A percentile compares a stretch with the other conserved stretches of the same genome.
Evolutionary conservation across 2,329 filamentous ascomycete species (phyloP).

Genomic region (Lachnellula occidentalis): DNA sequence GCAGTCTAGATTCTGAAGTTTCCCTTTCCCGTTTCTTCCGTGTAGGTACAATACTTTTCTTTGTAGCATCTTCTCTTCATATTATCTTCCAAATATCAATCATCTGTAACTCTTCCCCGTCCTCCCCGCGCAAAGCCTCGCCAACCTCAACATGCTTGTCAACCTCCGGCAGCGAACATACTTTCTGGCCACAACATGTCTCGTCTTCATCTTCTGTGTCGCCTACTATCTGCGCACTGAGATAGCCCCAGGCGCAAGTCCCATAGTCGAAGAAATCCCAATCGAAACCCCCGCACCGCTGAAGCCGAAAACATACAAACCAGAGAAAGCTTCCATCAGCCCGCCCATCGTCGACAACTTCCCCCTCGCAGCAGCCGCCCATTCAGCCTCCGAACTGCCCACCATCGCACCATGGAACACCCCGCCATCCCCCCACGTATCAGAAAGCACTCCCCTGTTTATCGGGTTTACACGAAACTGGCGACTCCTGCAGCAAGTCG

Average conservation of each 20-base stretch:
- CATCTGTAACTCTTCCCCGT: too few species aligned
- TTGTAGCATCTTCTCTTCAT: too few species aligned
- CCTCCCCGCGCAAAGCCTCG: too few species aligned
- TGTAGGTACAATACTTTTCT: too few species aligned
- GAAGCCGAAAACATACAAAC: conserved; percentile 7
- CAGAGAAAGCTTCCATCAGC: not conserved
- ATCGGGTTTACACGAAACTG: conserved; percentile 56
- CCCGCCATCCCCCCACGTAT: conserved; percentile 35
- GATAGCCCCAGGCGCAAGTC: not conserved
- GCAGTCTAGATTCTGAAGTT: too few species aligned
- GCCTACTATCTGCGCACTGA: too few species aligned
- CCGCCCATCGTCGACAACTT: conserved; percentile 23
- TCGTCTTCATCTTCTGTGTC: too few species aligned
- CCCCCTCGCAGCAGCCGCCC: conserved; percentile 17
- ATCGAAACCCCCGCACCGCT: not conserved
- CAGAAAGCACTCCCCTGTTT: conserved; percentile 45
- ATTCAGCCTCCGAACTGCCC: conserved; percentile 29
- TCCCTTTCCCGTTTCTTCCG: too few species aligned
- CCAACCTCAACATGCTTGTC: too few species aligned
- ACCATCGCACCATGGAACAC: conserved; percentile 42
- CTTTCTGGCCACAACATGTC: too few species aligned
- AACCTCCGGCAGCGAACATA: too few species aligned
- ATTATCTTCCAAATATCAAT: too few species aligned
- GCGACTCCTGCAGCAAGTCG: conserved; percentile 49
- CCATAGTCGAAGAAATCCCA: conserved; percentile 7